These are phyloP conservation scores for Daucus carota DNA, from an alignment of 129 eudicot species.

Conservation along the genomic window DNA sequence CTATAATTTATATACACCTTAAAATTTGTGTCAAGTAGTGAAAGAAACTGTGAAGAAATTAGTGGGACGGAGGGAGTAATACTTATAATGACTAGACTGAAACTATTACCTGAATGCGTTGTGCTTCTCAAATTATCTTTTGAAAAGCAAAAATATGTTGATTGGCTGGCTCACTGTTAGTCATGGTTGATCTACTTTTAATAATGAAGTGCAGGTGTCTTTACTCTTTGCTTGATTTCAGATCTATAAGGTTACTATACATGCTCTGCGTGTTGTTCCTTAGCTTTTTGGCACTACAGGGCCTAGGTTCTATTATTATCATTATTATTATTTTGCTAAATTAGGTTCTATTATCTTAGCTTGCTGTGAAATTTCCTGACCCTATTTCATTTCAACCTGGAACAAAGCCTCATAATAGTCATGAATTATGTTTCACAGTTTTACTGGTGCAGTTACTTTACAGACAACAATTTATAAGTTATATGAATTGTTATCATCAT, in stretches of 20 bases:
- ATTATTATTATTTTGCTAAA: too few species aligned
- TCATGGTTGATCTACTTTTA: background rate
- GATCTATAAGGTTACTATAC: background rate
- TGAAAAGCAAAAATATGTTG: background rate
- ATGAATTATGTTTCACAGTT: background rate
- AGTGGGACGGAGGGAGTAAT: too few species aligned
- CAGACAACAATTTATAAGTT: background rate
- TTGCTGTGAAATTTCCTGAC: background rate
- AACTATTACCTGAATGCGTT: background rate
- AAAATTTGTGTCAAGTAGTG: too few species aligned
- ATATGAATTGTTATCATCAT: background rate
- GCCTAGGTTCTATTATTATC: background rate
- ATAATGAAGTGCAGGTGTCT: background rate
- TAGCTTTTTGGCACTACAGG: background rate
- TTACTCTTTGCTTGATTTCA: background rate
- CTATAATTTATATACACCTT: too few species aligned
- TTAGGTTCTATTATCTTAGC: background rate
- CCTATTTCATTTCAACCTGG: background rate
- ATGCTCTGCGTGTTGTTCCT: background rate
- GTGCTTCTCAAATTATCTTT: background rate
- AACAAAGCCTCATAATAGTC: background rate
- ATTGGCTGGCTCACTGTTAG: background rate
- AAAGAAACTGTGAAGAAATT: too few species aligned
- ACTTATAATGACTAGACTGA: background rate
- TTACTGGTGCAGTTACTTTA: background rate